Evolutionary conservation across 2,329 filamentous ascomycete genomes (phyloP), one percentile per base, ranked within the genome.

Genomic region (Delphinella strobiligena): DNA sequence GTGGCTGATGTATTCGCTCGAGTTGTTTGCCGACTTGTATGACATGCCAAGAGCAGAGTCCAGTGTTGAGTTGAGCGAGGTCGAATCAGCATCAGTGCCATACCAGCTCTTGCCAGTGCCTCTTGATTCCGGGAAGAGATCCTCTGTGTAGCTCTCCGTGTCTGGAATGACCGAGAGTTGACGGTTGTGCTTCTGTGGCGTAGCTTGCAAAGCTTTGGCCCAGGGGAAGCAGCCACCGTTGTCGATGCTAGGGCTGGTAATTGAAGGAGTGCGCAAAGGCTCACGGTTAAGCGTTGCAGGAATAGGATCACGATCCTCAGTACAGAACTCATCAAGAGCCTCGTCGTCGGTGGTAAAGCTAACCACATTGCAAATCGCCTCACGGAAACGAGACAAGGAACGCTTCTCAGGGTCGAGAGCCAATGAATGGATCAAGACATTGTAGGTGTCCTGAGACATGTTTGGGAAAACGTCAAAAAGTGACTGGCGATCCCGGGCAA

Each of bases 381-480:
- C 75, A 49, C 84, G 84, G 45, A 86, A 78, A 44, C 76, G 83
- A 22, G 73, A 67, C 36, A 98, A 69, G 24, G 88, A 93, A 40
- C 91, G 82, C 69, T 87, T 93, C 60, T 73, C 75, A 9, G 91
- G 91, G 56, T 98, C 89, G 50, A 98, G 66, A 52, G 85, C 85
- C 75, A 98, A 76, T 60, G 85, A 93, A 63, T 93, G 75, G 38
- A 80, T 78, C 61, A 98, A 78, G 49, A 98, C 85, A 61, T 95
- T 87, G 55, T 84, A 98, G 0, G 91, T 95, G 61, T 98, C 91
- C 61, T 94, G 86, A 36, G 89, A 96, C 89, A 98, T 94, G 61
- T 84, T 88, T 30, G 91, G 88, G 62, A 98, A 98, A 53, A 96
- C 85, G 60, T 98, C 91, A 59, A 98, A 98, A 42, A 98, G 75